phyloP scores from a whole-genome alignment of 306 rosid species.

The Hylodesmum podocarpum region DNA sequence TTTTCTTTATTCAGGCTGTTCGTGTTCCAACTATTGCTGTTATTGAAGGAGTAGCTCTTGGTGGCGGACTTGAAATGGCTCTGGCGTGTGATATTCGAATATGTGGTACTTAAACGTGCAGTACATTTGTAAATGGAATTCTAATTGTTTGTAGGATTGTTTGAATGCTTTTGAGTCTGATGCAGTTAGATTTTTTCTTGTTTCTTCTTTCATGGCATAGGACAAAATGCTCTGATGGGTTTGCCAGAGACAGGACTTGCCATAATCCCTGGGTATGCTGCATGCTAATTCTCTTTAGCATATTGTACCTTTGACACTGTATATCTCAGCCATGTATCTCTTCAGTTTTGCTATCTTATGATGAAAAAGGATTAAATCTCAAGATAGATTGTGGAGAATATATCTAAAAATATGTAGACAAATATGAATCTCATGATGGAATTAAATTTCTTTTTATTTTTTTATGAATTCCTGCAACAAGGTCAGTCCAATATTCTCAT shows the following conservation, averaged over 20 bases:
- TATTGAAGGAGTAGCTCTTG: conserved; percentile 92
- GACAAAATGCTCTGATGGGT: conserved; percentile 72
- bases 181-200: conserved; percentile 12
- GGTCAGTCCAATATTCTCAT: background rate
- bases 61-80: conserved; percentile 99
- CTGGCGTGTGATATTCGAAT: conserved; percentile 92
- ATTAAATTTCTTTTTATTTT: background rate
- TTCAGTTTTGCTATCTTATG: background rate
- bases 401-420: background rate
- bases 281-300: conserved; percentile 14
- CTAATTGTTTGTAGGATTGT: conserved; percentile 11
- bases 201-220: conserved; percentile 45
- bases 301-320: background rate
- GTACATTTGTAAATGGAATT: background rate
- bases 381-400: background rate
- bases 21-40: conserved; percentile 77
- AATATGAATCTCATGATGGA: background rate
- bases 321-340: conserved; percentile 10
- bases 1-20: conserved; percentile 56
- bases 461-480: background rate
- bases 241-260: conserved; percentile 99
- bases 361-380: conserved; percentile 3
- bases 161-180: conserved; percentile 19
- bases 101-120: conserved; percentile 61
- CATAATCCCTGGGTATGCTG: conserved; percentile 87